Base-by-base conservation (phyloP, 768 basidiomycete species). In the Strobilomyces dryophilus region DNA sequence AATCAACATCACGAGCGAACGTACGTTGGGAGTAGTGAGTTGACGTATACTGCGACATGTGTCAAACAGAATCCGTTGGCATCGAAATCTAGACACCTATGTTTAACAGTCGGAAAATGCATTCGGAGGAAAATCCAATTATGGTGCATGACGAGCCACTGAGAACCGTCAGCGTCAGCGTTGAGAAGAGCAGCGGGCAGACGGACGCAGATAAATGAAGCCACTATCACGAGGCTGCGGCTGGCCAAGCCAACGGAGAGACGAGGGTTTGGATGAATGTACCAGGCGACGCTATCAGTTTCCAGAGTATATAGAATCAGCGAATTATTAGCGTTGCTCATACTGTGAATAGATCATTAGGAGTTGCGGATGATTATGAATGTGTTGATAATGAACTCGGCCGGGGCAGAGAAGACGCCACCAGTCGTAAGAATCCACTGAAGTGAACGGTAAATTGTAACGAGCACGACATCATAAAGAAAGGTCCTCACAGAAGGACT, bases 251-350 rank as follows among this genome's bases (percentile, higher is more conserved):
- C 5, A 3, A 44, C 12, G 9, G 29, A 7, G 20, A 17, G 1
- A 7, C 14, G 0, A 11, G 17, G 3, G 20, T 35, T 18, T 1
- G 2, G 24, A 29, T n/a, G 5, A 20, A 57, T 57, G 5, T 52
- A 73, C 75, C 73, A 75, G 21, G 81, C 81, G 17, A 81, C 39
- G 2, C 74, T 62, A 35, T 80, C 81, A 17, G 75, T 79, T 56
- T 82, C 81, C 35, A 82, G 71, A 0, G 79, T 76, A 49, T 82
- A 81, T 2, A 79, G 54, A 49, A 81, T 77, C 55, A 81, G 58
- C 0, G 69, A 64, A 53, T 82, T 80, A 36, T 82, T 70, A 24
- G 80, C 60, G 37, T 74, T 70, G 47, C 79, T 76, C 66, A 82
- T 66, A 51, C 79, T 80, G 47, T 10, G n/a, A 5, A 31, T 20